Percentiles rank a stretch among this genome's conserved stretches.
These are phyloP conservation scores for Sextonia rubra DNA, from an alignment of 164 flowering plant species.

Conservation along the genomic window DNA sequence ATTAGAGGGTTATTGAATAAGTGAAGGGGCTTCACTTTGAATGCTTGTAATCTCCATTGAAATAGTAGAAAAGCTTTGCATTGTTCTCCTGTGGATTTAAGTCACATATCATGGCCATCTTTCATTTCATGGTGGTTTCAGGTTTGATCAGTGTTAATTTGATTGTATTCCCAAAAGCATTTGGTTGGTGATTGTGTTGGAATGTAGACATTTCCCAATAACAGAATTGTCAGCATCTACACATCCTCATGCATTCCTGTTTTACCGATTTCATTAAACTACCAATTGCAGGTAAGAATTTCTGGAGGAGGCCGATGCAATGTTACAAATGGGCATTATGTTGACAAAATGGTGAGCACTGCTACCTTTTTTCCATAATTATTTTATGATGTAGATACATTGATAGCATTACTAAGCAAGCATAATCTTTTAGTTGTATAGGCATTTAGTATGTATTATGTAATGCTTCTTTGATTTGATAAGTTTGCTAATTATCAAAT, in stretches of 20 bases:
- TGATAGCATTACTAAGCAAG: not conserved
- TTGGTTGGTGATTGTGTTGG: too few relatives aligned
- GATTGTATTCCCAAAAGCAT: too few relatives aligned
- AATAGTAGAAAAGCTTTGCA: too few relatives aligned
- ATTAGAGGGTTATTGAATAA: too few relatives aligned
- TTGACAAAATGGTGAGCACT: constrained; percentile 57
- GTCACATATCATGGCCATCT: too few relatives aligned
- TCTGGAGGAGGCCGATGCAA: constrained; percentile 99
- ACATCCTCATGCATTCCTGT: not conserved
- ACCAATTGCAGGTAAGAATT: constrained; percentile 60
- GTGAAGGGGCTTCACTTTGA: too few relatives aligned
- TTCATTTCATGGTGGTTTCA: too few relatives aligned
- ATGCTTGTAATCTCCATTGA: too few relatives aligned
- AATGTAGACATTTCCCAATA: too few relatives aligned
- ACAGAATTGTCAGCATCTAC: not conserved
- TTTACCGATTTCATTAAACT: not conserved
- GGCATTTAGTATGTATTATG: not conserved
- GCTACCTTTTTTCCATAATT: not conserved
- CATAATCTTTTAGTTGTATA: not conserved
- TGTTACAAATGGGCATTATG: constrained; percentile 88
- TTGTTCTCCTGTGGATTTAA: too few relatives aligned
- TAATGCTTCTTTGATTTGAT: too few relatives aligned
- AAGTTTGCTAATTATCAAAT: not conserved
- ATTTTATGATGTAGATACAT: not conserved
- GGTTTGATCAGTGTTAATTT: too few relatives aligned